Conservation (phyloP, 2,329 filamentous ascomycete species). For the Paracorniculantispora psalliotae region DNA sequence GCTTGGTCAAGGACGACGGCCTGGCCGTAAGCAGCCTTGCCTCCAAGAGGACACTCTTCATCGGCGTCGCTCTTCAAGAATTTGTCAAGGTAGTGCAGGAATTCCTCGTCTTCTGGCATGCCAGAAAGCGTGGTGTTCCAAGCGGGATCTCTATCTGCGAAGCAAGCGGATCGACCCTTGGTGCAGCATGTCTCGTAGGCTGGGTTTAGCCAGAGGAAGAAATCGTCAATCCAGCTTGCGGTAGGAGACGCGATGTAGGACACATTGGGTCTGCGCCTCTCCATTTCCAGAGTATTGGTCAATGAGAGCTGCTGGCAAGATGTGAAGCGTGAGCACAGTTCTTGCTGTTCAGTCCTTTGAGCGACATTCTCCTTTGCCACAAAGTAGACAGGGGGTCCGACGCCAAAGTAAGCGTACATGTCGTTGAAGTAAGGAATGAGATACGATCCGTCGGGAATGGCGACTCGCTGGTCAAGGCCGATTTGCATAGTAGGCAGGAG, state of each 20-base stretch:
- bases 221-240: conserved; percentile 96
- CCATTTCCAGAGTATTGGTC: conserved; percentile 86
- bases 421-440: conserved; percentile 96
- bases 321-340: conserved; percentile 86
- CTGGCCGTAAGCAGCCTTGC: conserved; percentile 79
- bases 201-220: conserved; percentile 94
- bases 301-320: conserved; percentile 81
- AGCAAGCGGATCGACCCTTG: conserved; percentile 68
- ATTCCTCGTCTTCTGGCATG: conserved; percentile 92
- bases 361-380: conserved; percentile 81
- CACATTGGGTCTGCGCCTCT: conserved; percentile 80
- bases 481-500: conserved; percentile 80
- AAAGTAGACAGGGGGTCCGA: conserved; percentile 93
- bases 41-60: conserved; percentile 80
- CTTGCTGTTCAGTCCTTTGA: conserved; percentile 68
- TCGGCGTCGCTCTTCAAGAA: conserved; percentile 79
- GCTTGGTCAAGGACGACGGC: conserved; percentile 74
- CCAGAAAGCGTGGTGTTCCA: conserved; percentile 89
- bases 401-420: conserved; percentile 85
- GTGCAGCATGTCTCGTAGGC: conserved; percentile 66
- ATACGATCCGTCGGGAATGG: conserved; percentile 90
- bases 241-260: conserved; percentile 86
- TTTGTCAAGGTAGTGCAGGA: conserved; percentile 75
- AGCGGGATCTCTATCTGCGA: conserved; percentile 66
- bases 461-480: conserved; percentile 89